Base-by-base conservation (phyloP, 2,329 filamentous ascomycete species). In the Cyphellophora attinorum region DNA sequence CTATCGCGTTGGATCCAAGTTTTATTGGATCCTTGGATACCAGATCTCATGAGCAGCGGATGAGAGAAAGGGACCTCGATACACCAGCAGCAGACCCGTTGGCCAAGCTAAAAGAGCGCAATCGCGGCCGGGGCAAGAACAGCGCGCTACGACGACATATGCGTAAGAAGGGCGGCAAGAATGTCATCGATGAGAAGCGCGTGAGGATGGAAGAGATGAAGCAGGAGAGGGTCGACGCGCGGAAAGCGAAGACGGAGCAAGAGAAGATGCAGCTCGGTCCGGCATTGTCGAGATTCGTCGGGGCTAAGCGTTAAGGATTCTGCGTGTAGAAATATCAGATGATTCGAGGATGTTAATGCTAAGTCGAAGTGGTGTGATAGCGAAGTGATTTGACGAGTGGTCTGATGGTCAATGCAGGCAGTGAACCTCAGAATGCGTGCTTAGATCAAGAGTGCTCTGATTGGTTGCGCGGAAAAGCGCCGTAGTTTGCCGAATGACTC, bases 161-260 rank as follows among this genome's bases (percentile, higher is more conserved):
- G 53, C 70, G 91, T 47, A 96, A 96, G 76, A 88, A 91, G 65
- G 79, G 85, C 29, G 80, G 81, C 53, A 85, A 81, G 70, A 96
- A 96, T 58, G 76, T 98, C 38, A 86, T 98, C 57, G 91, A 98
- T 65, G 91, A 95, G 70, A 88, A 89, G 72, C 79, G 83, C 54
- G 61, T 94, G 58, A 79, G 80, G 55, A 80, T 88, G 31, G 84
- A 95, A 57, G 84, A 86, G 61, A 67, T 94, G 56, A 79, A 81
- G 65, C 73, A 75, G 55, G 68, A 72, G 46, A 68, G 72, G 51
- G 76, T 79, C 47, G 75, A 81, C 57, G 76, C 75, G 57, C 3
- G 4, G 29, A 73, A 79, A 49, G 74, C 78, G 51, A 78, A 71
- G 51, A 63, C 79, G 48, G 70, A 75, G 51, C 72, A 74, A 53